Base-by-base conservation (phyloP, 148 eudicot species). In the Heliosperma pusillum region DNA sequence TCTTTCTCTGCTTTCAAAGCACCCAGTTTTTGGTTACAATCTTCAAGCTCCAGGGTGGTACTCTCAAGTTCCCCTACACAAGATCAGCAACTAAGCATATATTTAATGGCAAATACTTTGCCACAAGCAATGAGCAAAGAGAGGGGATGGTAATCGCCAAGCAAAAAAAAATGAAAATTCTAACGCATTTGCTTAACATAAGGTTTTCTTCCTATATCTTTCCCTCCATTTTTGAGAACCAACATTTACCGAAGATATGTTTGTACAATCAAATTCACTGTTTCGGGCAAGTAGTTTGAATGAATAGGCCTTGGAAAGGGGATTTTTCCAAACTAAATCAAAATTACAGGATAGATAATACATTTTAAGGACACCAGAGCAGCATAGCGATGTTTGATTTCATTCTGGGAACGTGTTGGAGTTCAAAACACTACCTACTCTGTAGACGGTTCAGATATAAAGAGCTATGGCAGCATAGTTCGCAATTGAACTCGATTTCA, bases 1-100 rank as follows among this genome's bases (percentile, higher is more conserved):
- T 92, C 90, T 78, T 82, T 87, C 80, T 92, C 91, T 77, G 87
- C 88, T 83, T 88, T 95, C 66, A 95, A 74, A 76, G 86, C 81
- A 33, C 86, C 96, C 85, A 95, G 79, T 71, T 84, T 76, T 62
- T 77, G 71, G 73, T 92, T 89, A 80, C 89, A 90, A 81, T 85
- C 90, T 73, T 95, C 91, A 80, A 95, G 78, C 77, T 92, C 93
- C 33, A 71, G 82, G 67, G 86, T 70, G 63, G 86, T 78, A 76
- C 82, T 76, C 81, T 89, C 96, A 81, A 95, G 81, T 42, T 90
- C 97, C 80, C 78, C 98, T 95, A 74, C 87, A 70, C 70, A 72
- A 72, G 73, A 81, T 60, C 62, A 67, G 36, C 53, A 47, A 30
- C 42, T 33, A 30, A 11, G 68, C 45, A 66, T 44, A 66, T 66